Evolutionary conservation across 257 asterid genomes (phyloP).

Genomic region (Capsicum pubescens): DNA sequence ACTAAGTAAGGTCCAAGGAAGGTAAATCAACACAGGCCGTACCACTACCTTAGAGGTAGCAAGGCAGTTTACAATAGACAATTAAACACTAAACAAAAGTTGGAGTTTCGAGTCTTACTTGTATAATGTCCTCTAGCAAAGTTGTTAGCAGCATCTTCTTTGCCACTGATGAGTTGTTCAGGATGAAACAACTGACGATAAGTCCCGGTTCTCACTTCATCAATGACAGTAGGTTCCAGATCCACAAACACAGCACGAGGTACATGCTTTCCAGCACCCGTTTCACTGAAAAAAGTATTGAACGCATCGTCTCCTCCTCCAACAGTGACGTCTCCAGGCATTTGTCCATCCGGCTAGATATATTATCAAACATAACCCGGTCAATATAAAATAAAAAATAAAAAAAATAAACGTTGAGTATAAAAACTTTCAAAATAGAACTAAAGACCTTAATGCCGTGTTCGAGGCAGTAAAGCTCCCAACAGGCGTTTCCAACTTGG

Average conservation of each 20-base stretch:
- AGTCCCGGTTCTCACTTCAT: conserved; percentile 89
- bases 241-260: conserved; percentile 95
- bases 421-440: neutral
- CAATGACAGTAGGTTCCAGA: conserved; percentile 94
- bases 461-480: conserved; percentile 97
- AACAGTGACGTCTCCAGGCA: conserved; percentile 82
- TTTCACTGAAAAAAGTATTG: conserved; percentile 93
- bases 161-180: conserved; percentile 90
- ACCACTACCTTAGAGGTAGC: no score
- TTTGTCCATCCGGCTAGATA: conserved; percentile 87
- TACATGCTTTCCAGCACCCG: conserved; percentile 96
- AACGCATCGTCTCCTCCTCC: conserved; percentile 98
- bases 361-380: neutral
- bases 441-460: conserved; percentile 75
- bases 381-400: neutral
- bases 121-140: conserved; percentile 96
- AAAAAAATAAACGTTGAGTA: neutral
- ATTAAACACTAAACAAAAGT: no score
- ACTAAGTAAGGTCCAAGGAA: no score
- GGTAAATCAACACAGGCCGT: no score
- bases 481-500: conserved; percentile 93
- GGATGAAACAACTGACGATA: conserved; percentile 95
- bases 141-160: conserved; percentile 96
- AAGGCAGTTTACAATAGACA: no score
- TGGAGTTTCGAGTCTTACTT: conserved; percentile 32